Base-by-base conservation (phyloP, 106 monocot species). In the Gastrodia elata region DNA sequence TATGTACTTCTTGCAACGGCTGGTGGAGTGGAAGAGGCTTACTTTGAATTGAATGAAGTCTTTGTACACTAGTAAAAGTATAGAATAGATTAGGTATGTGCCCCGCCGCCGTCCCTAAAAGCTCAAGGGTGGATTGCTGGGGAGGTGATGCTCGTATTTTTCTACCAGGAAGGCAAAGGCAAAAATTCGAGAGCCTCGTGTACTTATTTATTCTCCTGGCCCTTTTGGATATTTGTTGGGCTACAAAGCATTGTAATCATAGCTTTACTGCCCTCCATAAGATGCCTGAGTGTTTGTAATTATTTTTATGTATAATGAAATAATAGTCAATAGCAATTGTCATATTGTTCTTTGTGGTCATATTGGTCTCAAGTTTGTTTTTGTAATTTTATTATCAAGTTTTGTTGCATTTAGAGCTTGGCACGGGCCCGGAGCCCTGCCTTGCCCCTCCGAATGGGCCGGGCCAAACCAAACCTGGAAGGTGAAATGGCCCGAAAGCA, bases 1-100 rank as follows among this genome's bases (percentile, higher is more conserved):
- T 37, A 83, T 83, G 83, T 76, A 83, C 16, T 83, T 83, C 73
- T 76, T 83, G 68, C 71, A 70, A 26, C 71, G 83, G 38, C 79
- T 83, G 24, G 83, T 83, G 34, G 80, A 76, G 10, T 83, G 83
- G 83, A 83, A 80, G 75, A 70, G 79, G 28, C 48, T 40, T 32
- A 37, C 77, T 11, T 44, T 81, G 56, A 73, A 77, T 32, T 52
- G n/a, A 42, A 42, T 42, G n/a, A n/a, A n/a, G 52, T 52, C 42
- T 38, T n/a, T 40, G 57, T 58, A 68, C 82, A 64, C 9, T 24
- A 7, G 56, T 74, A 32, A 61, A 72, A 7, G 56, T 74, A 32
- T 70, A 72, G 33, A 68, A 38, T 27, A 5, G 39, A 41, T 26
- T 25, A 43, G 5, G 9, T 72, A 28, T 35, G 55, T 46, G 38